Conservation (phyloP, 2,329 filamentous ascomycete species). For the Penicillium sp. region DNA sequence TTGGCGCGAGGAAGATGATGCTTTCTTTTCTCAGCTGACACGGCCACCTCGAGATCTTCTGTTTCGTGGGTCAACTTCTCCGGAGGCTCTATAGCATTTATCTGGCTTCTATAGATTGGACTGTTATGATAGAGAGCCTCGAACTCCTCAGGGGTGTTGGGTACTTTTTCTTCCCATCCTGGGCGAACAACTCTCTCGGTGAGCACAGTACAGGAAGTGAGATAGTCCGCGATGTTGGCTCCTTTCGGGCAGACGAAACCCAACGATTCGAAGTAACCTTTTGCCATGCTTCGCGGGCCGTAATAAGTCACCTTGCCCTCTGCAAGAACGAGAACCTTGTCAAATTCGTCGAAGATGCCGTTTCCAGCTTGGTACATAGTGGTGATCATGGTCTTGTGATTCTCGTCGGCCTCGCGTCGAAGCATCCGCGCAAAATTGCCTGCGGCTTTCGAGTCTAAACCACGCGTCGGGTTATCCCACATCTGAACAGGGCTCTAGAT, state of each 20-base stretch:
- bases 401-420: slow-evolving; percentile 56
- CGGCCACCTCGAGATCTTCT: slow-evolving; percentile 27
- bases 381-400: slow-evolving; percentile 55
- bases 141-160: slow-evolving; percentile 41
- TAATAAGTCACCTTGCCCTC: slow-evolving; percentile 61
- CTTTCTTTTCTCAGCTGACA: slow-evolving; percentile 29
- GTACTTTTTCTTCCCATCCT: slow-evolving; percentile 29
- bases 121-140: slow-evolving; percentile 49
- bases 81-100: slow-evolving; percentile 39
- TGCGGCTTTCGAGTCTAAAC: slow-evolving; percentile 60
- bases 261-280: slow-evolving; percentile 58
- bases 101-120: slow-evolving; percentile 48
- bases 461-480: slow-evolving; percentile 63
- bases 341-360: slow-evolving; percentile 62
- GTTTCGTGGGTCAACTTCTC: slow-evolving; percentile 29
- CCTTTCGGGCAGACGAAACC: slow-evolving; percentile 59
- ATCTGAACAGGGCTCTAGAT: slow-evolving; percentile 49
- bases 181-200: slow-evolving; percentile 42
- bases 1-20: slow-evolving; percentile 28
- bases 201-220: slow-evolving; percentile 59
- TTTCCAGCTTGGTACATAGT: slow-evolving; percentile 66
- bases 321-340: slow-evolving; percentile 63
- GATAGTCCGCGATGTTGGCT: slow-evolving; percentile 60
- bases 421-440: slow-evolving; percentile 55
- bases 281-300: slow-evolving; percentile 53